These are phyloP conservation scores for Starmerella apicola DNA, from an alignment of 805 yeast species.

Conservation along the genomic window DNA sequence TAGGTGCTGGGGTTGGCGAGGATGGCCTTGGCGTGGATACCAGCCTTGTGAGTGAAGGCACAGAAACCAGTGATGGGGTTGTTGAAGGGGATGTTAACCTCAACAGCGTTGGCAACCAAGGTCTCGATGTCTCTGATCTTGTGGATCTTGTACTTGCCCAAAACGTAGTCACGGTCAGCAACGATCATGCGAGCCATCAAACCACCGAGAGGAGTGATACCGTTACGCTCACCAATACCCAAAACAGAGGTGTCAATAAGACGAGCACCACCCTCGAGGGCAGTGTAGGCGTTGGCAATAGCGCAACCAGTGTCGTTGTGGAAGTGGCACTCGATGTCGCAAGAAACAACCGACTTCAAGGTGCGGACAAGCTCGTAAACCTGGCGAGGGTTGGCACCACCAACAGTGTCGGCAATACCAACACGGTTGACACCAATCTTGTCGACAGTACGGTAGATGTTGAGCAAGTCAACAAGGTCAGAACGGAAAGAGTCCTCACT, in stretches of 20 bases:
- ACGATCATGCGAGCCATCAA: slow-evolving; percentile 99
- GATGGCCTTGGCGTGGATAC: slow-evolving; percentile 97
- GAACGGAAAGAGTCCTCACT: slow-evolving; percentile 97
- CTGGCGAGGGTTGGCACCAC: slow-evolving; percentile 98
- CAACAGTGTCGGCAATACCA: slow-evolving; percentile 98
- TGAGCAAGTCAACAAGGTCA: slow-evolving; percentile 85
- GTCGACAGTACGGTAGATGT: slow-evolving; percentile 92
- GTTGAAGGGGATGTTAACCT: slow-evolving; percentile 93
- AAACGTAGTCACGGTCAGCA: slow-evolving; percentile 91
- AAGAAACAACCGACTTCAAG: slow-evolving; percentile 79
- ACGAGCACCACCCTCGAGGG: slow-evolving; percentile 93
- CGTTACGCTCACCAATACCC: slow-evolving; percentile 98
- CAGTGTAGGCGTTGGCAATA: slow-evolving; percentile 95
- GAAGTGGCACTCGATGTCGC: slow-evolving; percentile 98
- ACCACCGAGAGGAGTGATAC: slow-evolving; percentile 95
- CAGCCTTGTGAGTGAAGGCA: slow-evolving; percentile 99
- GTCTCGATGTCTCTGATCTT: slow-evolving; percentile 92
- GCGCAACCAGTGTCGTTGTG: slow-evolving; percentile 99
- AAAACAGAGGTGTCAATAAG: slow-evolving; percentile 88
- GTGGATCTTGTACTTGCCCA: slow-evolving; percentile 87
- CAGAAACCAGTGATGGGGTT: slow-evolving; percentile 99
- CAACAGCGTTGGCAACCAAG: slow-evolving; percentile 93
- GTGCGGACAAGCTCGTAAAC: slow-evolving; percentile 94
- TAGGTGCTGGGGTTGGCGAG: slow-evolving; percentile 98
- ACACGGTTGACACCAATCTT: slow-evolving; percentile 97